A percentile compares a stretch with the other conserved stretches of the same genome.
Evolutionary conservation across 2,329 filamentous ascomycete species (phyloP).

Genomic region (Fusarium cyanostomum): DNA sequence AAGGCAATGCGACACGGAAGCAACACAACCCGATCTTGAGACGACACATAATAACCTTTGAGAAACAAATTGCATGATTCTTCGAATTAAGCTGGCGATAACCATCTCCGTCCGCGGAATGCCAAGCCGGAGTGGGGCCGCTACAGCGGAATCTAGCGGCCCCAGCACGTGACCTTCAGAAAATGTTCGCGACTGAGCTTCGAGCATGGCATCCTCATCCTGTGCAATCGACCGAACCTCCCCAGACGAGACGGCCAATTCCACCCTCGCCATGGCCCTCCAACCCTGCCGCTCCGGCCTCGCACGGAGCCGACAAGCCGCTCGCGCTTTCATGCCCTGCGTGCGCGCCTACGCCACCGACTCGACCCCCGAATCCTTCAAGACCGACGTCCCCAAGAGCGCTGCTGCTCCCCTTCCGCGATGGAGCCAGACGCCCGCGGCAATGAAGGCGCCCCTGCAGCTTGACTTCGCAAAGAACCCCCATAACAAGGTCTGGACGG

Average conservation of each 20-base stretch:
- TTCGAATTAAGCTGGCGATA: slow-evolving; percentile 6
- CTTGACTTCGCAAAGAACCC: slow-evolving; percentile 66
- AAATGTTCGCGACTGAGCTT: slow-evolving; percentile 46
- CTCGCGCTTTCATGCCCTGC: slow-evolving; percentile 36
- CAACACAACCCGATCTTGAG: too few relatives aligned
- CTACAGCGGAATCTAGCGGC: slow-evolving; percentile 16
- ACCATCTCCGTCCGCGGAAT: background rate
- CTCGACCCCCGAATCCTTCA: slow-evolving; percentile 43
- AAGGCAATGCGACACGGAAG: background rate
- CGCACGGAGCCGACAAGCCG: slow-evolving; percentile 37
- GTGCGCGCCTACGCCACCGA: slow-evolving; percentile 46
- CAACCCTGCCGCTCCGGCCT: slow-evolving; percentile 47
- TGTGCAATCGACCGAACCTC: slow-evolving; percentile 10
- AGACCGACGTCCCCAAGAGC: slow-evolving; percentile 20
- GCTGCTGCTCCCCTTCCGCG: slow-evolving; percentile 56
- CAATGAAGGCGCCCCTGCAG: slow-evolving; percentile 75
- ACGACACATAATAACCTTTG: too few relatives aligned
- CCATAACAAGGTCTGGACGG: slow-evolving; percentile 64
- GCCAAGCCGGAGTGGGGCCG: slow-evolving; percentile 33
- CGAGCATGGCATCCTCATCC: slow-evolving; percentile 11
- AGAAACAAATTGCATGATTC: too few relatives aligned
- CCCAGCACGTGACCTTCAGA: slow-evolving; percentile 45
- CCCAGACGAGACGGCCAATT: slow-evolving; percentile 17
- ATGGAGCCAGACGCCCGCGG: slow-evolving; percentile 76
- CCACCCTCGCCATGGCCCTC: slow-evolving; percentile 44